Base-by-base conservation (phyloP, 495 filamentous ascomycete species). In the Glonium stellatum region DNA sequence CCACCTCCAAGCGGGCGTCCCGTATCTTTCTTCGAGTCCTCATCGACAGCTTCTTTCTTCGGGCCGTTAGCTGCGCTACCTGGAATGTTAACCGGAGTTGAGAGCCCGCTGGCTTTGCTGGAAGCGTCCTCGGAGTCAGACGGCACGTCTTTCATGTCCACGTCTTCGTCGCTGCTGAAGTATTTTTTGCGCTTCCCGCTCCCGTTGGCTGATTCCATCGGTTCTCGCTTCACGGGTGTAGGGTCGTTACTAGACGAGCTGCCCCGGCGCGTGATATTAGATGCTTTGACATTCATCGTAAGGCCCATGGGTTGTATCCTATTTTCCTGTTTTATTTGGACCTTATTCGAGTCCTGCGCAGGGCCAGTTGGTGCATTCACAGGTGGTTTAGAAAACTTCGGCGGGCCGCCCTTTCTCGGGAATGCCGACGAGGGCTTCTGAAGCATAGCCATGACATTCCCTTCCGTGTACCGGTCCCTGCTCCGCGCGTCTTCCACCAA, bases 401-500 rank as follows among this genome's bases (percentile, higher is more conserved):
- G 31, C 11, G 54, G 37, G 46, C 22, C 31, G 13, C 39, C 37
- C 22, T 39, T 46, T 23, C 56, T 51, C 10, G 60, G 59, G 25
- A 55, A 64, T 34, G 54, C 13, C 10, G 58, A 61, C 12, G 65
- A 76, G 5, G 81, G 80, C 59, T 72, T 73, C 49, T 72, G 67
- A 13, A 86, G 73, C 52, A 81, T 74, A 6, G 64, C 68, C 42
- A 72, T 49, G n/a, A 86, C 69, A 67, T 96, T 80, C 13, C 86
- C 89, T 39, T 80, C 78, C 0, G 86, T 92, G 67, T 93, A 96
- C n/a, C 83, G 72, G 60, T 87, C 79, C 54, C 93, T 83, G 31
- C 68, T 67, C 63, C 82, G 85, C 2, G 93, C 87, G 70, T 97
- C 87, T 35, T 84, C 78, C 42, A 98, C 88, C 21, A 98, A 78